These are phyloP conservation scores for Pythium biforme DNA, from an alignment of 352 stramenopile species.

Conservation along the genomic window DNA sequence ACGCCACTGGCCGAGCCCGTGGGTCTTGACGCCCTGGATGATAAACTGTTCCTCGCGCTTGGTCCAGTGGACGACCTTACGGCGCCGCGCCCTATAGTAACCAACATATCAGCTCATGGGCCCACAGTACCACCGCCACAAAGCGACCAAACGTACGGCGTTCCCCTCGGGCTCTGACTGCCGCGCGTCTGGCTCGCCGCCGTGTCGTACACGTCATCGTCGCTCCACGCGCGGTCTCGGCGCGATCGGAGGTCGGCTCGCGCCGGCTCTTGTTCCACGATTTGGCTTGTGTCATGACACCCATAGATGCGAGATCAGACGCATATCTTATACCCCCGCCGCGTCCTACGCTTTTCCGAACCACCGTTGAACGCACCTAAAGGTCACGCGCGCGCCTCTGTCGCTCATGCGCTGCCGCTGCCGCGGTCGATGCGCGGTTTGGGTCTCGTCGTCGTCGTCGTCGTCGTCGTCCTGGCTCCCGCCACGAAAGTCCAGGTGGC, in stretches of 20 bases:
- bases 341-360: too few species aligned
- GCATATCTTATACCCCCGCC: too few species aligned
- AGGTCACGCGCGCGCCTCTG: conserved; percentile 7
- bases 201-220: not conserved
- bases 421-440: not conserved
- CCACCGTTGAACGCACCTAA: conserved; percentile 14
- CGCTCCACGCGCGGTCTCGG: not conserved
- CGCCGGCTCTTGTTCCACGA: not conserved
- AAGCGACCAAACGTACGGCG: conserved; percentile 1
- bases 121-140: not conserved
- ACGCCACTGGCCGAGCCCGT: conserved; percentile 17
- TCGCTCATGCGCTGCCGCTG: conserved; percentile 12
- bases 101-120: not conserved
- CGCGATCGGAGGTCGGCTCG: not conserved
- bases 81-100: not conserved
- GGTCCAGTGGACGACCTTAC: conserved; percentile 33
- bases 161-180: not conserved
- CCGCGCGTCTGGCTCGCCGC: not conserved
- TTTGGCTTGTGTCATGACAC: too few species aligned
- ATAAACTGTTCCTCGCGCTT: conserved; percentile 44
- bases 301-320: too few species aligned
- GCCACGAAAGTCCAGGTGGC: conserved; percentile 38
- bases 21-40: conserved; percentile 36
- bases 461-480: conserved; percentile 20
- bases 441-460: conserved; percentile 1